Conservation (phyloP, 495 filamentous ascomycete species). For the Aspergillus saccharolyticus region DNA sequence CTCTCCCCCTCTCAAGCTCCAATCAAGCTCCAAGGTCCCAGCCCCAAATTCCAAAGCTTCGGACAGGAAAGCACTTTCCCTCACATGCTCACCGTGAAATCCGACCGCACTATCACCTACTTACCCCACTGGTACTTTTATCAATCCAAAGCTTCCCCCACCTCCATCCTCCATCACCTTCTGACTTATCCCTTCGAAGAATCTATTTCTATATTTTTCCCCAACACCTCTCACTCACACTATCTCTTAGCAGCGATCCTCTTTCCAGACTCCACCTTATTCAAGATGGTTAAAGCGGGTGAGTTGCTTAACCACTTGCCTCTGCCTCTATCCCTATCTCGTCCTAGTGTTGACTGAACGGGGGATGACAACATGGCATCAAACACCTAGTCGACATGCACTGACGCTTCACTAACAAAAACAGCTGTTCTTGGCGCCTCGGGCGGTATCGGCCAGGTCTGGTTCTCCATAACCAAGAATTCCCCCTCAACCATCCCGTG, state of each 20-base stretch:
- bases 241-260: not conserved
- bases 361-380: no score
- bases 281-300: conserved; percentile 89
- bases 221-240: conserved; percentile 3
- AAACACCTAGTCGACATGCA: conserved; percentile 1
- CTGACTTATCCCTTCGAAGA: conserved; percentile 10
- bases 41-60: no score
- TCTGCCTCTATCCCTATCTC: no score
- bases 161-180: conserved; percentile 8
- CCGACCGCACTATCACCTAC: not conserved
- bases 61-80: not conserved
- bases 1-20: conserved; percentile 9
- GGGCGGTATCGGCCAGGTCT: conserved; percentile 96
- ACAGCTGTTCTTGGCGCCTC: conserved; percentile 91
- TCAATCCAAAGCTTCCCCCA: not conserved
- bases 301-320: conserved; percentile 22
- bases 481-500: not conserved
- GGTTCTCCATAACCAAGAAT: not conserved
- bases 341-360: no score
- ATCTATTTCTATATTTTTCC: conserved; percentile 16
- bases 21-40: not conserved
- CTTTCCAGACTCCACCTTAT: not conserved
- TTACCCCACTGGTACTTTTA: conserved; percentile 1
- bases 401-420: conserved; percentile 32
- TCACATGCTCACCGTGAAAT: conserved; percentile 2